Evolutionary conservation across 768 basidiomycete species (phyloP).

Genomic region (Cyclocybe aegerita): DNA sequence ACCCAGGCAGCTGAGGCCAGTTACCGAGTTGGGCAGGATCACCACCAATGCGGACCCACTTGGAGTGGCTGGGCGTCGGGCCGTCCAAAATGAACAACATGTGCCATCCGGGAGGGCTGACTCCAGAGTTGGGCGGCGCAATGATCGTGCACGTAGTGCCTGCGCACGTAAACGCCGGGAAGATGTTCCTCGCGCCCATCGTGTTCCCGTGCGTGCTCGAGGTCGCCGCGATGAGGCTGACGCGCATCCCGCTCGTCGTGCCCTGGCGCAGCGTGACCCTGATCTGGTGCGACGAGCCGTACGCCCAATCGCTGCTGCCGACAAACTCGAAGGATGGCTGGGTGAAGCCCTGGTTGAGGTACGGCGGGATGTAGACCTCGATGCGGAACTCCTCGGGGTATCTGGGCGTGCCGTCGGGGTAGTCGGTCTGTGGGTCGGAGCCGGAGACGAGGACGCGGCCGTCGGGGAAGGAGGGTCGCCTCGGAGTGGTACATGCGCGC

Average conservation of each 20-base stretch:
- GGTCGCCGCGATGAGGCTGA: conserved; percentile 64
- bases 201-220: conserved; percentile 79
- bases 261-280: conserved; percentile 46
- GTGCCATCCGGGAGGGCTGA: conserved; percentile 77
- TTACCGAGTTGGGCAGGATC: conserved; percentile 70
- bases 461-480: conserved; percentile 73
- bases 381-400: conserved; percentile 79
- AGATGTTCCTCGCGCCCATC: conserved; percentile 72
- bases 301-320: conserved; percentile 59
- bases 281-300: conserved; percentile 55
- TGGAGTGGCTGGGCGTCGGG: conserved; percentile 72
- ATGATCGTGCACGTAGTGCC: conserved; percentile 76
- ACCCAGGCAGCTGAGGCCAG: conserved; percentile 73
- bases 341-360: conserved; percentile 59
- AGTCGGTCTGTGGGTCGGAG: conserved; percentile 63
- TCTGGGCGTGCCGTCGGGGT: conserved; percentile 36
- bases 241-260: conserved; percentile 41
- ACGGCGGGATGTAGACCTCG: conserved; percentile 84
- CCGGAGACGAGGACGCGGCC: conserved; percentile 76
- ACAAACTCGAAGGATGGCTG: conserved; percentile 63
- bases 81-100: conserved; percentile 78
- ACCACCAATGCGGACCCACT: conserved; percentile 77
- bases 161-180: conserved; percentile 68
- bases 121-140: conserved; percentile 66
- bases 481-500: conserved; percentile 79